Conservation (phyloP, 208 protist genomes). For the Naegleria gruberi region DNA sequence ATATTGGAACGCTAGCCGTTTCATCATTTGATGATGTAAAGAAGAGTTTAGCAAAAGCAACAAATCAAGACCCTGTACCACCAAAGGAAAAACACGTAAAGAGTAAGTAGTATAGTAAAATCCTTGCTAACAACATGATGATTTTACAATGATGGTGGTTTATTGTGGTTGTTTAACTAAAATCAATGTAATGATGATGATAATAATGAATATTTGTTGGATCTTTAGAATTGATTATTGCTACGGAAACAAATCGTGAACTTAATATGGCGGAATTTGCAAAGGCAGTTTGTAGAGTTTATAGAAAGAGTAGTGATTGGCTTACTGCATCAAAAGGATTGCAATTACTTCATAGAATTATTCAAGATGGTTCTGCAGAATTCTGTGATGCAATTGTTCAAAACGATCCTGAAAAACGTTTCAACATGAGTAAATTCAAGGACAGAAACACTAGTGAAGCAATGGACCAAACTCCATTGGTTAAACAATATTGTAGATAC, state of each 20-base stretch:
- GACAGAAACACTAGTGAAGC: neutral
- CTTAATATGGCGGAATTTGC: neutral
- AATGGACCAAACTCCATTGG: slow-evolving; percentile 4
- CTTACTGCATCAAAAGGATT: neutral
- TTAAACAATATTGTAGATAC: slow-evolving; percentile 9
- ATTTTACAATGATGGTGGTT: neutral
- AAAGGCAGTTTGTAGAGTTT: neutral
- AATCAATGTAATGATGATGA: neutral
- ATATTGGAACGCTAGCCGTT: neutral
- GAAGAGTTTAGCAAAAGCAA: neutral
- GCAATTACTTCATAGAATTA: neutral
- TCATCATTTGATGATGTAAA: neutral
- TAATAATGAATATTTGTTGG: too few species aligned
- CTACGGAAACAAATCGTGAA: neutral
- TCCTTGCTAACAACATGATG: too few species aligned
- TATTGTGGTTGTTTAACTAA: neutral
- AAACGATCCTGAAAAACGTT: neutral
- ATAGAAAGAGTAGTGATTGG: slow-evolving; percentile 3
- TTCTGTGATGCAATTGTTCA: neutral
- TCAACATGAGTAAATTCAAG: slow-evolving; percentile 6
- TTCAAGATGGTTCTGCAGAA: neutral
- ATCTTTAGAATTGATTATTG: neutral
- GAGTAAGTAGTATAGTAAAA: neutral
- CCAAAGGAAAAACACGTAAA: slow-evolving; percentile 21
- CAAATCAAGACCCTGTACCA: slow-evolving; percentile 8